phyloP scores from a whole-genome alignment of 2,329 filamentous ascomycete genomes.

The Moelleriella libera region DNA sequence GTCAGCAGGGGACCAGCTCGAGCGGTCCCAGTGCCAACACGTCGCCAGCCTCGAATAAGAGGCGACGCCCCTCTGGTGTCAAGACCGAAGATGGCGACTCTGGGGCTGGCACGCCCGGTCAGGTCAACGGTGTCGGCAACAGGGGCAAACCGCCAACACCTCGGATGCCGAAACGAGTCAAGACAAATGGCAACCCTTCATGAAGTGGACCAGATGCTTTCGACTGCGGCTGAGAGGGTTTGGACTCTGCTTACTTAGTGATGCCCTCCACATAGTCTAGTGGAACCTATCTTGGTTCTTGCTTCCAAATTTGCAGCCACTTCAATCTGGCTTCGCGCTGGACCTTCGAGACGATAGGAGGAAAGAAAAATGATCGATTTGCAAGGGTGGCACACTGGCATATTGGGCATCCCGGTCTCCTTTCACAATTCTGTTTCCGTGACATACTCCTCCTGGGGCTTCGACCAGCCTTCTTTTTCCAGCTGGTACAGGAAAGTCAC shows the following conservation, averaged over 20 bases:
- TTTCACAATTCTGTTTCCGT: too few relatives aligned
- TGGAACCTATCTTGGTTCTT: too few relatives aligned
- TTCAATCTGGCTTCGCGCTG: too few relatives aligned
- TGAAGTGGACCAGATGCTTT: constrained; percentile 7
- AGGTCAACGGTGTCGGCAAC: constrained; percentile 36
- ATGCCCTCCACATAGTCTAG: too few relatives aligned
- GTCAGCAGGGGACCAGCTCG: constrained; percentile 53
- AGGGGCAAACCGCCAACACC: constrained; percentile 42
- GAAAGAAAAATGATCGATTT: too few relatives aligned
- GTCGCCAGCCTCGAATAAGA: constrained; percentile 46
- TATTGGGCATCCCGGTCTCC: too few relatives aligned
- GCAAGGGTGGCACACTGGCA: too few relatives aligned
- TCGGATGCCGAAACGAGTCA: constrained; percentile 40
- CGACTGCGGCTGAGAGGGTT: background rate
- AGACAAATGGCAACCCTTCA: constrained; percentile 29
- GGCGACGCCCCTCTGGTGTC: constrained; percentile 40
- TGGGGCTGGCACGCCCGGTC: constrained; percentile 33
- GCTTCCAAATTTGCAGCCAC: too few relatives aligned
- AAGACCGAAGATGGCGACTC: constrained; percentile 42
- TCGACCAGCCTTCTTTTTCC: too few relatives aligned
- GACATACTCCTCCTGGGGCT: too few relatives aligned
- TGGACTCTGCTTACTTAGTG: background rate
- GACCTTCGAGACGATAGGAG: too few relatives aligned
- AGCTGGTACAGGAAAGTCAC: too few relatives aligned
- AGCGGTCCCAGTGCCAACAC: constrained; percentile 55